These are phyloP conservation scores for Aspergillus neoniger DNA, from an alignment of 2,329 filamentous ascomycete species.

Conservation along the genomic window DNA sequence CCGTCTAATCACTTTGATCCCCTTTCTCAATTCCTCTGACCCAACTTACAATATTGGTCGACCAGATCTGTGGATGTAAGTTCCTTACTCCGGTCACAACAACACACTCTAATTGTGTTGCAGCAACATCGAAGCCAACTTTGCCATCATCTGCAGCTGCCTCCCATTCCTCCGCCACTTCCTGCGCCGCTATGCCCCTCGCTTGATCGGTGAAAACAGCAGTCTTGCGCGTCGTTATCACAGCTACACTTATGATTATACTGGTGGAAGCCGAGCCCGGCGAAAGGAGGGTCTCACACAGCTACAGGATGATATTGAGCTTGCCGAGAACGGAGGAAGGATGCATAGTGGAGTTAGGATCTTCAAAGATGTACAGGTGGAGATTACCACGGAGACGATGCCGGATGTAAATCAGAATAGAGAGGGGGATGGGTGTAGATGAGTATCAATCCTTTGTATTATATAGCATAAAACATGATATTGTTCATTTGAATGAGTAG, in stretches of 20 bases:
- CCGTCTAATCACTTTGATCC: constrained; percentile 20
- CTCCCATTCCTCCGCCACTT: constrained; percentile 29
- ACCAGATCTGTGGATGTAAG: constrained; percentile 23
- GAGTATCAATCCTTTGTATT: too few species aligned
- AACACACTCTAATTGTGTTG: background rate
- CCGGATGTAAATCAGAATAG: background rate
- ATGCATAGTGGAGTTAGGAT: constrained; percentile 15
- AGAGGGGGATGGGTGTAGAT: too few species aligned
- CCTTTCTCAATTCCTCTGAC: constrained; percentile 16
- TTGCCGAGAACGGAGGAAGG: constrained; percentile 19
- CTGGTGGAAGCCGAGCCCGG: constrained; percentile 10
- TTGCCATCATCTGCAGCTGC: constrained; percentile 29
- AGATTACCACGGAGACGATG: constrained; percentile 19
- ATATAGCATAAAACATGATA: too few species aligned
- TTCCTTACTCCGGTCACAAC: too few species aligned
- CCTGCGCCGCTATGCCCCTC: constrained; percentile 24
- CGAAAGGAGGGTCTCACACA: constrained; percentile 15
- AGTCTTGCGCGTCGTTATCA: constrained; percentile 18
- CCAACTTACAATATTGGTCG: constrained; percentile 16
- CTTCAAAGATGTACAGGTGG: constrained; percentile 24
- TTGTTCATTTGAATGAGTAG: too few species aligned
- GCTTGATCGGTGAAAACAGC: constrained; percentile 20
- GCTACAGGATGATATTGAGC: constrained; percentile 21
- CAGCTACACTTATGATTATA: constrained; percentile 5
- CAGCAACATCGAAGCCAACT: constrained; percentile 30